Conservation (phyloP, 1,284 basidiomycete species). For the Ceratobasidium sp. region DNA sequence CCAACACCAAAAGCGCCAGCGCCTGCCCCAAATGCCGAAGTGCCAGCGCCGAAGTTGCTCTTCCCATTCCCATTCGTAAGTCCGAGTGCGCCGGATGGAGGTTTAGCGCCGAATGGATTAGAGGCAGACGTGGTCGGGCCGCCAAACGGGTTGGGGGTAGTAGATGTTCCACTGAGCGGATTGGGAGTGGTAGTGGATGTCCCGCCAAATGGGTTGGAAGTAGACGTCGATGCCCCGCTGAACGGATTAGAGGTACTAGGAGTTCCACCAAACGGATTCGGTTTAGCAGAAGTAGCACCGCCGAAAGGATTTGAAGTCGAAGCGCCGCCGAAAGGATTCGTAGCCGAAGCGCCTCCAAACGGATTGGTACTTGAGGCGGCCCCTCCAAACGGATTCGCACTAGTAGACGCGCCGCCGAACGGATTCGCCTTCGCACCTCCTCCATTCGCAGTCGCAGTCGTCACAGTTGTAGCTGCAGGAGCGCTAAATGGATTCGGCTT, state of each 20-base stretch:
- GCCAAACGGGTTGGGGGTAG: not conserved
- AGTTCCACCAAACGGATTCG: slow-evolving; percentile 25
- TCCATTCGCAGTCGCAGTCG: not conserved
- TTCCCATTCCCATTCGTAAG: not conserved
- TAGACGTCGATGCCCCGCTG: not conserved
- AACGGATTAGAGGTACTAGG: not conserved
- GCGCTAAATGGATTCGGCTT: slow-evolving; percentile 37
- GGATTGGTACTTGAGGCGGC: not conserved
- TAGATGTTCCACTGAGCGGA: no score
- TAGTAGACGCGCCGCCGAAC: no score
- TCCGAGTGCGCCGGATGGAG: not conserved
- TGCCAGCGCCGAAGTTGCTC: not conserved
- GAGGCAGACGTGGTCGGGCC: not conserved
- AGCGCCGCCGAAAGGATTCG: not conserved
- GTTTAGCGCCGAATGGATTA: slow-evolving; percentile 22
- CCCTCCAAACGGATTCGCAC: not conserved
- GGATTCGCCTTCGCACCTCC: slow-evolving; percentile 2
- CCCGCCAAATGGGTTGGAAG: not conserved
- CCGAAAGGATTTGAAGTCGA: not conserved
- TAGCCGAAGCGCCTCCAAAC: not conserved
- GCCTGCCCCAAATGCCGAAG: slow-evolving; percentile 16
- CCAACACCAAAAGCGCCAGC: slow-evolving; percentile 24
- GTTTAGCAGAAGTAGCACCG: not conserved
- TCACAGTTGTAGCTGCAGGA: not conserved
- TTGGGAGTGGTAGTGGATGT: not conserved